Evolutionary conservation across 805 yeast species (phyloP).

Genomic region (Sugiyamaella chiloensis): DNA sequence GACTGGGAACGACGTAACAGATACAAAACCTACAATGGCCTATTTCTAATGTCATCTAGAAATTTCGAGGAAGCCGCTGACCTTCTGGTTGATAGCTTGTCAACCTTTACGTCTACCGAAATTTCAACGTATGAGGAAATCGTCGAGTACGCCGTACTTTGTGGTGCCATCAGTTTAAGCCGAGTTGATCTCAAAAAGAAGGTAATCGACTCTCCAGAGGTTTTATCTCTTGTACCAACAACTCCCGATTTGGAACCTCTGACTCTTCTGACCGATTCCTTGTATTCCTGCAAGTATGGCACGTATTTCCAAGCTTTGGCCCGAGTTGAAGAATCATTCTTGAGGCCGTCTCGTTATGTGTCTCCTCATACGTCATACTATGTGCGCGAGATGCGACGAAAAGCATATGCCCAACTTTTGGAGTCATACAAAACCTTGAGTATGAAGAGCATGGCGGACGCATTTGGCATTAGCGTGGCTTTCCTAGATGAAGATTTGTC

Average conservation of each 20-base stretch:
- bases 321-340: conserved; percentile 69
- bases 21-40: conserved; percentile 86
- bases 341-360: conserved; percentile 63
- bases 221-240: conserved; percentile 72
- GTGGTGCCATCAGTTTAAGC: conserved; percentile 81
- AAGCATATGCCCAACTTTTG: conserved; percentile 88
- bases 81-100: conserved; percentile 81
- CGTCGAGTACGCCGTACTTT: conserved; percentile 80
- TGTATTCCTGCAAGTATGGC: conserved; percentile 85
- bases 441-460: conserved; percentile 87
- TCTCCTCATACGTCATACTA: conserved; percentile 78
- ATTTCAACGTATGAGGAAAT: conserved; percentile 84
- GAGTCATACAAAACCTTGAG: conserved; percentile 93
- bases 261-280: conserved; percentile 74
- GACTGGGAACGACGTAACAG: conserved; percentile 99
- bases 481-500: conserved; percentile 84
- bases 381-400: conserved; percentile 88
- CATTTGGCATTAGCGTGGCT: conserved; percentile 84
- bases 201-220: conserved; percentile 91
- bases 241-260: conserved; percentile 74
- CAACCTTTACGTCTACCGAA: conserved; percentile 94
- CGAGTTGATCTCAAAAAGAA: conserved; percentile 81
- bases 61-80: conserved; percentile 83
- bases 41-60: conserved; percentile 79
- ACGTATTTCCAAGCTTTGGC: conserved; percentile 73